Percentiles rank a stretch among this genome's conserved stretches.
These are phyloP conservation scores for Penicillium lividum DNA, from an alignment of 495 filamentous ascomycete genomes.

Conservation along the genomic window DNA sequence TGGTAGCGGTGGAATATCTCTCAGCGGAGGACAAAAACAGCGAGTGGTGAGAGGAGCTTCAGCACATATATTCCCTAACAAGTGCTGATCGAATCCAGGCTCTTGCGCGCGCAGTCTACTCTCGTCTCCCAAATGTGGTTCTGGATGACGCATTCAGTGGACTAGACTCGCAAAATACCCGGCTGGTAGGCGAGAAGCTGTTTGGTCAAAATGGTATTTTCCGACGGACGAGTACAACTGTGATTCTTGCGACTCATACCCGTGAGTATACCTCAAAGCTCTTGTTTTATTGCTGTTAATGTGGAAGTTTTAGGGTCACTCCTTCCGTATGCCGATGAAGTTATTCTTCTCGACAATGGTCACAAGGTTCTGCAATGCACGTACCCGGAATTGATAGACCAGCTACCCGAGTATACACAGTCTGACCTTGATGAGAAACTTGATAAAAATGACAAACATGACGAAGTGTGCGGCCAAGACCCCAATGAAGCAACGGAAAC, in stretches of 20 bases:
- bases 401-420: too few relatives aligned
- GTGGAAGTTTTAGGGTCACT: background rate
- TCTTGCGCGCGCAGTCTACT: constrained; percentile 28
- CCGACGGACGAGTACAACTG: constrained; percentile 10
- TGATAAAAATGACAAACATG: too few relatives aligned
- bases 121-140: constrained; percentile 25
- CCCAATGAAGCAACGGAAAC: too few relatives aligned
- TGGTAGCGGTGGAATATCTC: background rate
- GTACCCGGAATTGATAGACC: too few relatives aligned
- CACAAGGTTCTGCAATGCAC: too few relatives aligned
- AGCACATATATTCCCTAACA: background rate
- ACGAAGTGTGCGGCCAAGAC: too few relatives aligned
- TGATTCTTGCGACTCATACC: constrained; percentile 10
- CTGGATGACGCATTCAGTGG: constrained; percentile 44
- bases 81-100: constrained; percentile 13
- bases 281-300: background rate
- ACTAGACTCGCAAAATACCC: constrained; percentile 18
- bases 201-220: constrained; percentile 17
- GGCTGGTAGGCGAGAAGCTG: constrained; percentile 7
- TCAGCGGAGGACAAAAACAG: constrained; percentile 1
- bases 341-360: background rate
- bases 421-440: too few relatives aligned
- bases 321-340: background rate
- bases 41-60: background rate
- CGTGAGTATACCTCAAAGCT: too few relatives aligned